Evolutionary conservation across 108 stramenopile genomes (phyloP).

Genomic region (Skeletonema potamos): DNA sequence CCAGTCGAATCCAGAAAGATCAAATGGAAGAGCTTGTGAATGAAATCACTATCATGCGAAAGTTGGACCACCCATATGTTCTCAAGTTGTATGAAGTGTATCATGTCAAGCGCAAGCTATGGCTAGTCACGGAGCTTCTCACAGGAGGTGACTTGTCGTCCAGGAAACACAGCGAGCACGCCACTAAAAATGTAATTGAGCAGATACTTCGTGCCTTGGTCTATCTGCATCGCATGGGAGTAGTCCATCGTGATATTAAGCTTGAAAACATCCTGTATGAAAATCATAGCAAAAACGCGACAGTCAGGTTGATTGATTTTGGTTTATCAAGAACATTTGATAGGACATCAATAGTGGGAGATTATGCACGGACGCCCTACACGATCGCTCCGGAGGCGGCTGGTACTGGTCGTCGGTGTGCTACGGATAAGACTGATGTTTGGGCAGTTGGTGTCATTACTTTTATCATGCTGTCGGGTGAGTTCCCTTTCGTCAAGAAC

Average conservation of each 20-base stretch:
- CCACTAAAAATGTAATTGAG: conserved; percentile 55
- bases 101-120: conserved; percentile 57
- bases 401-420: background rate
- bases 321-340: conserved; percentile 55
- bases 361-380: conserved; percentile 44
- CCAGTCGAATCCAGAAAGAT: conserved; percentile 41
- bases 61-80: conserved; percentile 77
- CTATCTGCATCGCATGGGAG: conserved; percentile 67
- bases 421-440: conserved; percentile 74
- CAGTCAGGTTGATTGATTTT: conserved; percentile 76
- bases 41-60: conserved; percentile 59
- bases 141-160: conserved; percentile 73
- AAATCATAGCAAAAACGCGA: conserved; percentile 24
- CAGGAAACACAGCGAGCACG: conserved; percentile 62
- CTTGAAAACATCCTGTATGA: conserved; percentile 71
- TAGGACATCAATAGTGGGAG: conserved; percentile 25
- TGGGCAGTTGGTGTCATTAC: conserved; percentile 86
- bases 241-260: conserved; percentile 80
- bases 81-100: conserved; percentile 78
- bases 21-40: conserved; percentile 52
- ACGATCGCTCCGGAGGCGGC: conserved; percentile 50
- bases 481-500: conserved; percentile 53
- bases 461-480: conserved; percentile 75
- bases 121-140: conserved; percentile 75
- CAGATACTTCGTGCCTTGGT: conserved; percentile 64